A percentile compares a stretch with the other conserved stretches of the same genome.
These are phyloP conservation scores for Lavandula angustifolia DNA, from an alignment of 257 asterid genomes.

Conservation along the genomic window DNA sequence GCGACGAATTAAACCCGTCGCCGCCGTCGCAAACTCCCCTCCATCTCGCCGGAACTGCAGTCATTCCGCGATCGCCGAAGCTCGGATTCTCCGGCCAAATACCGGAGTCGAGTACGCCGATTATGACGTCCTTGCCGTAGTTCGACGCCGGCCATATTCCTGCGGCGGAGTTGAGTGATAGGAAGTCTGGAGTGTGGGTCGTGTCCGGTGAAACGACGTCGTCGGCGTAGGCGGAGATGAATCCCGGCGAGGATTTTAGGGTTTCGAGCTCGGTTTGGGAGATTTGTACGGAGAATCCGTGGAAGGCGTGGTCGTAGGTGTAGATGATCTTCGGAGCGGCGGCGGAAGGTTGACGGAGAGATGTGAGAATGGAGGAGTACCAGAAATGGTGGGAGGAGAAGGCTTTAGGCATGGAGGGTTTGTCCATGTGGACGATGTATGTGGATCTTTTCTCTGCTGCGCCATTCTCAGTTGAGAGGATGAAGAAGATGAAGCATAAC, in stretches of 20 bases:
- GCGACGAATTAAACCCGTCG: slow-evolving; percentile 28
- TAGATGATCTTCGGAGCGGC: slow-evolving; percentile 25
- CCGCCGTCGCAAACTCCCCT: slow-evolving; percentile 33
- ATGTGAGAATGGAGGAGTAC: slow-evolving; percentile 36
- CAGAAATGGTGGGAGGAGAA: slow-evolving; percentile 38
- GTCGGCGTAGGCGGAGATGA: slow-evolving; percentile 25
- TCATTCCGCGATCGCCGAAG: slow-evolving; percentile 30
- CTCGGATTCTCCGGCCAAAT: slow-evolving; percentile 39
- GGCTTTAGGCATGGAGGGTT: slow-evolving; percentile 39
- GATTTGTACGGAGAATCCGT: background rate
- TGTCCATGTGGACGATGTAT: slow-evolving; percentile 43
- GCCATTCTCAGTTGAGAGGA: slow-evolving; percentile 15
- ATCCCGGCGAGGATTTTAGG: slow-evolving; percentile 21
- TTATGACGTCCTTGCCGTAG: slow-evolving; percentile 32
- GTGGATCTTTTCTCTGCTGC: slow-evolving; percentile 27
- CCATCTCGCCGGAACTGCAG: slow-evolving; percentile 27
- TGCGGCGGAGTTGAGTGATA: slow-evolving; percentile 11
- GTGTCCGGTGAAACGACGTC: slow-evolving; percentile 16
- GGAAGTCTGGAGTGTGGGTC: slow-evolving; percentile 29
- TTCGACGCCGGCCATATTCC: slow-evolving; percentile 26
- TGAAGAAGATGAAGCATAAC: background rate
- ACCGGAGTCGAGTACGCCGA: slow-evolving; percentile 29
- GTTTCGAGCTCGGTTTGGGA: slow-evolving; percentile 7
- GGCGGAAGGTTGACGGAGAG: slow-evolving; percentile 11
- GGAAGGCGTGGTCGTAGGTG: slow-evolving; percentile 24